Base-by-base conservation (phyloP, 768 basidiomycete genomes). In the Suillus variegatus region DNA sequence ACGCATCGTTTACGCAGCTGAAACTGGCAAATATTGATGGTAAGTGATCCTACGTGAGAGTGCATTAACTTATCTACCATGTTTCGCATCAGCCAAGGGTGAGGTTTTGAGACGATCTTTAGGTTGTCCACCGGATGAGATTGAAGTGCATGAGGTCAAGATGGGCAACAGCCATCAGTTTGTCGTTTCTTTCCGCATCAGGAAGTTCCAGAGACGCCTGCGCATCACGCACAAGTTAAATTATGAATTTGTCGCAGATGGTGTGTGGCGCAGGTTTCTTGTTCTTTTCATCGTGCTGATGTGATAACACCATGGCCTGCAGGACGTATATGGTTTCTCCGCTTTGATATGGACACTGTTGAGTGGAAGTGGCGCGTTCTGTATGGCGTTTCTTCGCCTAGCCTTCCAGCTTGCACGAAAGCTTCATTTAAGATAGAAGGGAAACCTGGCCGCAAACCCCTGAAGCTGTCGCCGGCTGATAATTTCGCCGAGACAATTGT, bases 381-480 rank as follows among this genome's bases (percentile, higher is more conserved):
- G 43, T 18, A 7, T n/a, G 20, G 44, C 44, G 0, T 46, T n/a
- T n/a, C 44, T 9, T 4, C 8, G 44, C 20, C 44, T 20, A 46
- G 44, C 20, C 8, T n/a, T 46, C 44, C 44, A n/a, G 44, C 9
- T 46, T 10, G 44, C 20, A 8, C 20, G 9, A 46, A 12, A 10
- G 20, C 1, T 46, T 46, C 4, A 10, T 20, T 10, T 20, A 4
- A 20, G 44, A 46, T n/a, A 46, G 20, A 46, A 46, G 20, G 20
- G 20, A 5, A n/a, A n/a, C 46, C 20, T 5, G n/a, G n/a, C n/a
- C 10, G 46, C 20, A 10, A 46, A n/a, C 8, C n/a, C 10, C 12
- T n/a, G 20, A 0, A 46, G 3, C 4, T 10, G 32, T 1, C 6
- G 9, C 8, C 1, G 12, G 9, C 3, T n/a, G 3, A 4, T 20